phyloP scores from a whole-genome alignment of 2,329 filamentous ascomycete species.

The Lachnellula suecica region DNA sequence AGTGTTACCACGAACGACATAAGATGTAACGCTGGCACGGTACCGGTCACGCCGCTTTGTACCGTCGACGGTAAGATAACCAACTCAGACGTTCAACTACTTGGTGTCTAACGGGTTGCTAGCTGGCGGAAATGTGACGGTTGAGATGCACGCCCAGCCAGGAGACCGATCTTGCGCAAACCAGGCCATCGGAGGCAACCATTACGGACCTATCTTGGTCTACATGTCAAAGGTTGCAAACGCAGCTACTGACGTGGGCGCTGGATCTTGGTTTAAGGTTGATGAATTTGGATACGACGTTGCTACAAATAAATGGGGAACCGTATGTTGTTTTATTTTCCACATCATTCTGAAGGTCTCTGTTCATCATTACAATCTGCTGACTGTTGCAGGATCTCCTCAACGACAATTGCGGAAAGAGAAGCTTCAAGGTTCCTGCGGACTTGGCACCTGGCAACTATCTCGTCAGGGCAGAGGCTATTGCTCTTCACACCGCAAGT shows the following conservation, averaged over 20 bases:
- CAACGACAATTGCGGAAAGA: conserved; percentile 42
- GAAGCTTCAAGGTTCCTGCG: conserved; percentile 48
- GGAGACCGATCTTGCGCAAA: conserved; percentile 44
- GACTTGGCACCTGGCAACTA: conserved; percentile 54
- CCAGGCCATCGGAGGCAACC: conserved; percentile 53
- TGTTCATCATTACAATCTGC: not conserved
- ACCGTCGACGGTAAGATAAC: conserved; percentile 12
- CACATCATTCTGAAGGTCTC: not conserved
- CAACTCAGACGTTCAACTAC: not conserved
- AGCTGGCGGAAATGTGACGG: conserved; percentile 46
- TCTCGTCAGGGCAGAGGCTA: conserved; percentile 52
- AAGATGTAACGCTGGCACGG: conserved; percentile 45
- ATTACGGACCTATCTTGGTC: conserved; percentile 53
- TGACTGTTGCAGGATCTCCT: conserved; percentile 18
- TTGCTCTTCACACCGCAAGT: conserved; percentile 52
- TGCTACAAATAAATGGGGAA: conserved; percentile 10
- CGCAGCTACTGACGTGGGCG: conserved; percentile 43
- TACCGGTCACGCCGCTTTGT: conserved; percentile 34
- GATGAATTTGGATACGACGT: conserved; percentile 9
- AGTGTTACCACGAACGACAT: conserved; percentile 48
- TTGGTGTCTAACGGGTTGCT: not conserved
- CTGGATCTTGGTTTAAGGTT: conserved; percentile 53
- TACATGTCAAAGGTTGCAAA: conserved; percentile 51
- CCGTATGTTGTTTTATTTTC: not conserved
- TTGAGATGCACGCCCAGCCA: conserved; percentile 58